Evolutionary conservation across 2,329 filamentous ascomycete species (phyloP).

Genomic region (Ophiostoma perfectum): DNA sequence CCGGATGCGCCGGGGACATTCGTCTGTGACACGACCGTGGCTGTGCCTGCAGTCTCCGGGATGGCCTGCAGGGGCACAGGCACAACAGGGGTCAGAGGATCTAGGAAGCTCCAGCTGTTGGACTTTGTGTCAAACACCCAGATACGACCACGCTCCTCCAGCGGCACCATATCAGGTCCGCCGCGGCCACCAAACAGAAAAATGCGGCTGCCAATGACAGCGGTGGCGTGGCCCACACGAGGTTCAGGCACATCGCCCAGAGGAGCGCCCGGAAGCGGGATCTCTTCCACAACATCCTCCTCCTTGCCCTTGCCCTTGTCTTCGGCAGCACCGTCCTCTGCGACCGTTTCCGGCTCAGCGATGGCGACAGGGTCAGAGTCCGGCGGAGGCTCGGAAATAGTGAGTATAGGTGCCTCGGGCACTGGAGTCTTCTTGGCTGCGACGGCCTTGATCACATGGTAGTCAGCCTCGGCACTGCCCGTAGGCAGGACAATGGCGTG

Average conservation of each 20-base stretch:
- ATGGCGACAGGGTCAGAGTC: conserved; percentile 25
- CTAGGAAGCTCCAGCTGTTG: conserved; percentile 59
- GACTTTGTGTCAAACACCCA: conserved; percentile 68
- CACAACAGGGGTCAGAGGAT: conserved; percentile 46
- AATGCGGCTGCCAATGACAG: conserved; percentile 62
- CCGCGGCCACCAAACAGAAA: conserved; percentile 79
- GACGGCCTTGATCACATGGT: conserved; percentile 50
- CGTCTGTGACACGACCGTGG: neutral
- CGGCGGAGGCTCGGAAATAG: conserved; percentile 25
- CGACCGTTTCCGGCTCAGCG: conserved; percentile 22
- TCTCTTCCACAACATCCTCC: conserved; percentile 18
- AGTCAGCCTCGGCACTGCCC: conserved; percentile 54
- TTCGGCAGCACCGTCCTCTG: neutral
- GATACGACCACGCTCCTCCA: conserved; percentile 68
- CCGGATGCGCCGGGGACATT: conserved; percentile 24
- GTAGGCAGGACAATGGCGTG: conserved; percentile 59
- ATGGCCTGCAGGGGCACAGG: conserved; percentile 27
- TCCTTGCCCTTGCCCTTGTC: conserved; percentile 36
- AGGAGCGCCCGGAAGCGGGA: conserved; percentile 32
- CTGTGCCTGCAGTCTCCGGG: neutral
- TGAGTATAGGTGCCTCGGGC: conserved; percentile 30
- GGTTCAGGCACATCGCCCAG: conserved; percentile 54
- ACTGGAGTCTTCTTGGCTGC: conserved; percentile 20
- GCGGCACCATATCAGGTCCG: conserved; percentile 59
- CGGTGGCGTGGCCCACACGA: conserved; percentile 67